Percentiles rank a stretch among this genome's conserved stretches.
Evolutionary conservation across 148 eudicot genomes (phyloP).

Genomic region (Nyssa sinensis): DNA sequence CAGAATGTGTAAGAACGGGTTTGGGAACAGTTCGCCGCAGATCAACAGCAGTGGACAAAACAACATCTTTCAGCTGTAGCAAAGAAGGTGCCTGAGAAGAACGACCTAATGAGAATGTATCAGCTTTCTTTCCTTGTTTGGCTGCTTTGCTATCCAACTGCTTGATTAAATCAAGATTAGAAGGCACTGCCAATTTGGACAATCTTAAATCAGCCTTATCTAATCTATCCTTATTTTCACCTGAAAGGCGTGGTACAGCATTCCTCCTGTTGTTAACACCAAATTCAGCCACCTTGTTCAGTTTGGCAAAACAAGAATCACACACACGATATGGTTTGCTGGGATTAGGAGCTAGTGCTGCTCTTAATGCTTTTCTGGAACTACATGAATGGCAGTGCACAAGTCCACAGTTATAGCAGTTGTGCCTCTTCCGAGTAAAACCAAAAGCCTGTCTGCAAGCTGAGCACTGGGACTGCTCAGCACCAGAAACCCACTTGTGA

Average conservation of each 20-base stretch:
- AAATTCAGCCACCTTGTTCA: slow-evolving; percentile 76
- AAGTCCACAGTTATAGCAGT: slow-evolving; percentile 96
- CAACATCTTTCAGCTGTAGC: slow-evolving; percentile 67
- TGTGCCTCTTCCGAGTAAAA: slow-evolving; percentile 91
- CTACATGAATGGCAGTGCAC: slow-evolving; percentile 96
- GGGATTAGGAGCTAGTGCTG: slow-evolving; percentile 89
- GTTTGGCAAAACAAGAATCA: slow-evolving; percentile 77
- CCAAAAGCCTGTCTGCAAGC: slow-evolving; percentile 95
- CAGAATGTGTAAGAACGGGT: slow-evolving; percentile 51
- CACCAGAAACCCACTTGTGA: slow-evolving; percentile 97
- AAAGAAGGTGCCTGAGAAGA: slow-evolving; percentile 68
- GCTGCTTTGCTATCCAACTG: slow-evolving; percentile 86
- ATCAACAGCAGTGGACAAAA: slow-evolving; percentile 47
- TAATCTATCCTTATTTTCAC: slow-evolving; percentile 84
- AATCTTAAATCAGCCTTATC: slow-evolving; percentile 77
- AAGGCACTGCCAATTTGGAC: slow-evolving; percentile 52
- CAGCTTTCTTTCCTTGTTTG: slow-evolving; percentile 83
- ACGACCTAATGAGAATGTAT: slow-evolving; percentile 55
- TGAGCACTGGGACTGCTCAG: slow-evolving; percentile 95
- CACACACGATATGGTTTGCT: slow-evolving; percentile 91
- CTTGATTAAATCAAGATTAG: slow-evolving; percentile 74
- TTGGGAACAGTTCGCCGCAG: slow-evolving; percentile 59
- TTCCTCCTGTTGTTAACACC: slow-evolving; percentile 49
- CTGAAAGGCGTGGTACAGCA: slow-evolving; percentile 76
- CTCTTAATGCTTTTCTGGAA: slow-evolving; percentile 76